phyloP scores from a whole-genome alignment of 805 yeast species.

The Candida chauliodis region DNA sequence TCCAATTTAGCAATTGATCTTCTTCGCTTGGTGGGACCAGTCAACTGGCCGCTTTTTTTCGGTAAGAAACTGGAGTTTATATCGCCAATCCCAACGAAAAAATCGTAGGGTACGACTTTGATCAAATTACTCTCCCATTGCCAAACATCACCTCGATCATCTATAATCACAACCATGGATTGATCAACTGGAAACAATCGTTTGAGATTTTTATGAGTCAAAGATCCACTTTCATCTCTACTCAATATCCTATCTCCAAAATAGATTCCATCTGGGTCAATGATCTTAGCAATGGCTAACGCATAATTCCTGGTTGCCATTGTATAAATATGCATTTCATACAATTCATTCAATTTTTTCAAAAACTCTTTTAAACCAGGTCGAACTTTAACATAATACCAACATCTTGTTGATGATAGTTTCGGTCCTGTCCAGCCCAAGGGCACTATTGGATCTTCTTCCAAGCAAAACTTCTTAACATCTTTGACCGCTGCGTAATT shows the following conservation, averaged over 20 bases:
- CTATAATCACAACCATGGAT: constrained; percentile 93
- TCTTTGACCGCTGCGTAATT: constrained; percentile 82
- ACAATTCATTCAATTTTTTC: constrained; percentile 55
- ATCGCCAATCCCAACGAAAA: constrained; percentile 96
- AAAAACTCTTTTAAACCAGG: constrained; percentile 83
- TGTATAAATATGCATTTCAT: constrained; percentile 92
- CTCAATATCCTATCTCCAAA: constrained; percentile 91
- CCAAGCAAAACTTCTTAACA: constrained; percentile 71
- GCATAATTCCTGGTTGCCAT: constrained; percentile 98
- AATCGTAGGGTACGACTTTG: constrained; percentile 92
- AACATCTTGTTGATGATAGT: constrained; percentile 59
- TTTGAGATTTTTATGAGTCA: constrained; percentile 83
- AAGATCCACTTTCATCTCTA: constrained; percentile 90
- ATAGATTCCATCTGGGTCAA: constrained; percentile 82
- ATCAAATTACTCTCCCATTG: constrained; percentile 90
- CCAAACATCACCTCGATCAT: constrained; percentile 99
- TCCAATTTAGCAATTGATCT: constrained; percentile 56
- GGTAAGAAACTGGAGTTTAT: constrained; percentile 92
- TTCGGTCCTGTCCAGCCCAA: constrained; percentile 58
- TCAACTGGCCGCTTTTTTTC: constrained; percentile 55
- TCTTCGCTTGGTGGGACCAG: constrained; percentile 62
- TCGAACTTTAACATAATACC: constrained; percentile 89
- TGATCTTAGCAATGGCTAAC: constrained; percentile 77
- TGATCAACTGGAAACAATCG: constrained; percentile 94
- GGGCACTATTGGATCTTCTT: constrained; percentile 66